phyloP scores from a whole-genome alignment of 2,329 filamentous ascomycete species.

The Pyricularia sp. region DNA sequence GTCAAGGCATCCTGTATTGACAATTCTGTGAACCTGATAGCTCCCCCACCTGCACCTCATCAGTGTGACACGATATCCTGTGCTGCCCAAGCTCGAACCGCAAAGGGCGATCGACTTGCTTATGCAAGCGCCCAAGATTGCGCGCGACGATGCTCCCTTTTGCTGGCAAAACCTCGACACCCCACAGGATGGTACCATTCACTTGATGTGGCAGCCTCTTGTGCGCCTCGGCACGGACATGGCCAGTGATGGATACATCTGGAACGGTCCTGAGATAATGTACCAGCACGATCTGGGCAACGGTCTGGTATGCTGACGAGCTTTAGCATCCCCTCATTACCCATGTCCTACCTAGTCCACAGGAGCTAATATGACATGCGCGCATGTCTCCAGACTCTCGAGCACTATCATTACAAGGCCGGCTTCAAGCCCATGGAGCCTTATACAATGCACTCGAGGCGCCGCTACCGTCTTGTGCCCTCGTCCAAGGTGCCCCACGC shows the following conservation, averaged over 20 bases:
- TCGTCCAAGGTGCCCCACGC: constrained; percentile 54
- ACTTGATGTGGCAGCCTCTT: constrained; percentile 82
- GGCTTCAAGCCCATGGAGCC: constrained; percentile 69
- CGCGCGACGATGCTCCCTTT: constrained; percentile 77
- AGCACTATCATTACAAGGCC: constrained; percentile 74
- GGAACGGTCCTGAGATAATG: constrained; percentile 71
- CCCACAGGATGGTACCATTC: constrained; percentile 71
- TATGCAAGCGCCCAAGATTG: constrained; percentile 72
- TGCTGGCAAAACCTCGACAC: constrained; percentile 87
- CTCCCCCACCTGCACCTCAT: constrained; percentile 85
- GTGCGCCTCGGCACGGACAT: constrained; percentile 63
- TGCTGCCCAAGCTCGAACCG: constrained; percentile 59
- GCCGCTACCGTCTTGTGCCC: constrained; percentile 77
- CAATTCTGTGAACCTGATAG: constrained; percentile 29
- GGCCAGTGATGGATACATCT: constrained; percentile 86
- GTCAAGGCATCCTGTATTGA: neutral
- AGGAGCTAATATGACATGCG: neutral
- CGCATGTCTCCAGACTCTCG: constrained; percentile 35
- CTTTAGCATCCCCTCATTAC: neutral
- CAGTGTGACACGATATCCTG: constrained; percentile 73
- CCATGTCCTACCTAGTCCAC: neutral
- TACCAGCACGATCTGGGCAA: constrained; percentile 65
- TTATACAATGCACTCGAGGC: constrained; percentile 66
- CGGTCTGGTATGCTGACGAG: constrained; percentile 36
- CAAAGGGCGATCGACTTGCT: constrained; percentile 78